Evolutionary conservation across 1,284 basidiomycete species (phyloP).

Genomic region (Serendipita sp.): DNA sequence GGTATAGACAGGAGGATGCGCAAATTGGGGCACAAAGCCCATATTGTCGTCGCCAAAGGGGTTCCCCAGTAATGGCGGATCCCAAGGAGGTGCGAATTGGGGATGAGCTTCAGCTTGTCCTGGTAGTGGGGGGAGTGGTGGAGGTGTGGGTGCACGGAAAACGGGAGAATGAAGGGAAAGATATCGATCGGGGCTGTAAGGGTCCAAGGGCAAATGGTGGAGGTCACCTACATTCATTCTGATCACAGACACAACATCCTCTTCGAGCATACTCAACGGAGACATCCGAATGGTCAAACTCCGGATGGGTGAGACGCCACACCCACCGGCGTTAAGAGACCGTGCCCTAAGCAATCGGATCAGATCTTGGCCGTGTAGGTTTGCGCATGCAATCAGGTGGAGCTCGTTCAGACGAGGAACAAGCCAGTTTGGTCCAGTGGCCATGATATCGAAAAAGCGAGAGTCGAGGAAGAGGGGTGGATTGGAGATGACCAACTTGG

Average conservation of each 20-base stretch:
- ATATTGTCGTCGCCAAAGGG: not conserved
- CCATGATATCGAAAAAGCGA: conserved; percentile 3
- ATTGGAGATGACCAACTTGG: not conserved
- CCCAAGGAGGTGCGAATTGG: not conserved
- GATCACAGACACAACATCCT: conserved; percentile 1
- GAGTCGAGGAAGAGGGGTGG: conserved; percentile 4
- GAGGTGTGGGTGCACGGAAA: not conserved
- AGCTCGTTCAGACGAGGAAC: conserved; percentile 1
- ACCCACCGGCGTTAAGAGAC: not conserved
- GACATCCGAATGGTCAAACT: not conserved
- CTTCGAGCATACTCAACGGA: conserved; percentile 3
- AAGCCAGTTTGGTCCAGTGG: conserved; percentile 5
- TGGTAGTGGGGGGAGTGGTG: not conserved
- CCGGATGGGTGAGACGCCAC: not conserved
- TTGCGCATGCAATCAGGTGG: not conserved
- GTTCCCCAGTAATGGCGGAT: not conserved
- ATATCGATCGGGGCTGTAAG: not conserved
- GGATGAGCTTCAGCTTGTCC: not conserved
- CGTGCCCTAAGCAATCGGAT: not conserved
- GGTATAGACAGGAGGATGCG: not conserved
- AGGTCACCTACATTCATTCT: not conserved
- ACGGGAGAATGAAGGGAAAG: not conserved
- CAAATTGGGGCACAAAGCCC: not conserved
- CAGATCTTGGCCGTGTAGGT: conserved; percentile 5
- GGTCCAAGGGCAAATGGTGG: not conserved